Evolutionary conservation across 108 stramenopile genomes (phyloP).

Genomic region (Schizochytrium sp.): DNA sequence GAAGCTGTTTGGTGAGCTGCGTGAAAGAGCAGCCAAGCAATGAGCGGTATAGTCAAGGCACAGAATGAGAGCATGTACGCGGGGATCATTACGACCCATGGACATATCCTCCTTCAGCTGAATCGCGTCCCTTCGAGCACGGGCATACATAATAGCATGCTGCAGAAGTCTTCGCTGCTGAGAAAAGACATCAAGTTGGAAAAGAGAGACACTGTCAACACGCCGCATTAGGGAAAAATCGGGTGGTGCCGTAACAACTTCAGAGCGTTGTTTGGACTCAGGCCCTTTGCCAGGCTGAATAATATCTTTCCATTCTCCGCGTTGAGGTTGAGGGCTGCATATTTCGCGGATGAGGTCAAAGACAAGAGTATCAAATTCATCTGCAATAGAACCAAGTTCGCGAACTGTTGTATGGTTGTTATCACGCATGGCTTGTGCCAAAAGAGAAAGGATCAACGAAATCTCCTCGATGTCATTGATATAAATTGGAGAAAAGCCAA

Average conservation of each 20-base stretch:
- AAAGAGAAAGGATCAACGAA: background rate
- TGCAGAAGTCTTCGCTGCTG: conserved; percentile 58
- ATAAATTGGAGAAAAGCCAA: conserved; percentile 13
- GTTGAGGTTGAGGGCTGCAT: conserved; percentile 26
- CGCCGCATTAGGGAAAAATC: background rate
- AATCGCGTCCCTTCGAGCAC: background rate
- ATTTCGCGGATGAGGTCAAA: conserved; percentile 54
- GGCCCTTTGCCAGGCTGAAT: background rate
- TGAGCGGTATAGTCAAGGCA: conserved; percentile 42
- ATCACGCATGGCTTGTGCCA: background rate
- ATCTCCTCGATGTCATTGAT: conserved; percentile 54
- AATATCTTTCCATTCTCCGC: conserved; percentile 52
- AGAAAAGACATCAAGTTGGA: conserved; percentile 54
- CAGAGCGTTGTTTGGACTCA: background rate
- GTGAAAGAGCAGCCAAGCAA: conserved; percentile 22
- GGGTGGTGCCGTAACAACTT: conserved; percentile 26
- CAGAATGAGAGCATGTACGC: conserved; percentile 12
- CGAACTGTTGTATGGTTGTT: background rate
- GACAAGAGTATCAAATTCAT: conserved; percentile 21
- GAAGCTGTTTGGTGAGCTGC: conserved; percentile 1
- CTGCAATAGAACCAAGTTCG: background rate
- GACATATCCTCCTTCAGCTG: conserved; percentile 32
- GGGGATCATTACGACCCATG: conserved; percentile 17
- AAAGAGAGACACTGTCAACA: background rate
- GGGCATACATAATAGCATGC: background rate